Conservation (phyloP, 768 basidiomycete genomes). For the Naganishia vishniacii region DNA sequence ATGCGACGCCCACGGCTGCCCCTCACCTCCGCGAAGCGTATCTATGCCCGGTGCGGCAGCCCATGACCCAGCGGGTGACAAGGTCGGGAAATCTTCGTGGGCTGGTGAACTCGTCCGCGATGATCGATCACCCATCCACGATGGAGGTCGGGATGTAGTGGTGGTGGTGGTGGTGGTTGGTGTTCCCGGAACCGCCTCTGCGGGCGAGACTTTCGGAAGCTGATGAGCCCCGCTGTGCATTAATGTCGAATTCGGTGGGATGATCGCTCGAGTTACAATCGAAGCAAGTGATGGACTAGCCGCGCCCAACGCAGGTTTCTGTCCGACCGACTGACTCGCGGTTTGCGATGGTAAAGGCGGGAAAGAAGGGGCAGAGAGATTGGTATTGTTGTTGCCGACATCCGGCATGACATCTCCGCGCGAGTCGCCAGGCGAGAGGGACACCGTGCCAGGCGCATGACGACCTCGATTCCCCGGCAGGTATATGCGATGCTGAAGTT, state of each 20-base stretch:
- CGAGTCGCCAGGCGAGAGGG: slow-evolving; percentile 11
- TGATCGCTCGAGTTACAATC: slow-evolving; percentile 47
- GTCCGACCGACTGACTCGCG: background rate
- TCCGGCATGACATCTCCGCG: background rate
- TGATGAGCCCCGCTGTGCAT: slow-evolving; percentile 2
- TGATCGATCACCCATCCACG: slow-evolving; percentile 5
- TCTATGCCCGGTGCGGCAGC: background rate
- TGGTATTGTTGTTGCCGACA: background rate
- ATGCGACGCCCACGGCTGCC: slow-evolving; percentile 2
- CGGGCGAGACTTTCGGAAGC: background rate
- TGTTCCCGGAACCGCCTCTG: background rate
- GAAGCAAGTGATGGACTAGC: slow-evolving; percentile 46
- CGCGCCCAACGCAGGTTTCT: slow-evolving; percentile 23
- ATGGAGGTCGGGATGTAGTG: slow-evolving; percentile 4
- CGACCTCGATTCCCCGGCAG: slow-evolving; percentile 31
- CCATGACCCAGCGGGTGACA: slow-evolving; percentile 18
- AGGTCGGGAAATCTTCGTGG: slow-evolving; percentile 18
- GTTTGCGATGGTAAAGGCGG: slow-evolving; percentile 40
- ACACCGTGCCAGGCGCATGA: slow-evolving; percentile 2
- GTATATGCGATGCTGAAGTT: slow-evolving; percentile 47
- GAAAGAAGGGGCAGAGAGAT: slow-evolving; percentile 37
- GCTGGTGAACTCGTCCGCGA: slow-evolving; percentile 14
- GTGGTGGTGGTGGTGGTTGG: background rate
- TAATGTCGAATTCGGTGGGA: slow-evolving; percentile 19
- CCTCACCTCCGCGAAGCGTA: background rate